Evolutionary conservation across 768 basidiomycete genomes (phyloP), one percentile per base, ranked within the genome.

Genomic region (Leccinum incarnatum): DNA sequence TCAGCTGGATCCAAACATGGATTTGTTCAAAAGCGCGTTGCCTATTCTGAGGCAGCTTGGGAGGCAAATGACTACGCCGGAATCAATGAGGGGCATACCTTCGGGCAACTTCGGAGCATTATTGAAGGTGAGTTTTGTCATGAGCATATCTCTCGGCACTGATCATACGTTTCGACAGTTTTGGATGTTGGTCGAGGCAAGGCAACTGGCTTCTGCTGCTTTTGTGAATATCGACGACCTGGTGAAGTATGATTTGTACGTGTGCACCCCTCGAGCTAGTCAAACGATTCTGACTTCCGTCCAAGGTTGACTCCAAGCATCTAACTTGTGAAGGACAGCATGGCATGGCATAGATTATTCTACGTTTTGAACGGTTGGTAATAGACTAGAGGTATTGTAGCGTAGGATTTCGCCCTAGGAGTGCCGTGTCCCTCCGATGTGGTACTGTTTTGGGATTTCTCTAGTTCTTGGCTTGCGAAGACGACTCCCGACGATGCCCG

Each of bases 101-200:
- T 81, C 79, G 8, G 85, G 87, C 27, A 86, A 94, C 69, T 72
- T 97, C 10, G 89, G 90, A 19, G 85, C 93, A 0, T 84, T 98
- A 78, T 72, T 96, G 62, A 99, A 98, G 84, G 93, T 93, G 56
- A 60, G 81, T 57, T 48, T 36, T 25, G 30, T 50, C n/a, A 29
- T 51, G 21, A 25, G 32, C n/a, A 2, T 54, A 27, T 7, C 30
- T 40, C 21, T 51, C 10, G 40, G n/a, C 9, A 9, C 15, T 49
- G 9, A 53, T 12, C 21, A 19, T 8, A 67, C 63, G 23, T 62
- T 54, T 49, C 21, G 58, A 15, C 21, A 95, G 93, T 78, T 94
- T 52, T 98, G 95, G 96, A 80, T 98, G 29, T 93, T 87, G 85
- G 78, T 96, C 42, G 96, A 98, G 76, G 95, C 95, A 4, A 81